Base-by-base conservation (phyloP, 352 stramenopile species). In the Globisporangium irregulare region DNA sequence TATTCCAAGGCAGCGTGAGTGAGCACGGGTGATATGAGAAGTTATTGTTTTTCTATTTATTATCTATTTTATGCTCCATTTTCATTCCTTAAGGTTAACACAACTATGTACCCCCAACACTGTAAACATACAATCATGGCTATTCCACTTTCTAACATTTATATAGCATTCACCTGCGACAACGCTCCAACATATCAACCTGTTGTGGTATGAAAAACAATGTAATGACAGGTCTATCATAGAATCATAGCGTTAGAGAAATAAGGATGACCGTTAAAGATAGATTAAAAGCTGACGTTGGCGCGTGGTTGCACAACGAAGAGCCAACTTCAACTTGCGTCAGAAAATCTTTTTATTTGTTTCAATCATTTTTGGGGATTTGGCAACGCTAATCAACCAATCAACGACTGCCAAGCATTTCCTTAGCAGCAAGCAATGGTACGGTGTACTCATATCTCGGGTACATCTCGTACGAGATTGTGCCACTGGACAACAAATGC, bases 1-100 rank as follows among this genome's bases (percentile, higher is more conserved):
- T 32, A 32, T 32, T 32, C 29, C 29, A 32, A 32, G 62, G 73
- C 70, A 78, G 70, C 69, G 72, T 78, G 70, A 78, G 73, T 78
- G 73, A 70, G 58, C 59, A 71, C 18, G 73, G 73, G 73, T 73
- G 73, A 74, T 78, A 78, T 76, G 73, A 76, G 59, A 64, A 64
- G 59, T 56, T 64, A 54, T 64, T 64, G 22, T 41, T 22, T 61
- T 48, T 48, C 14, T 46, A 50, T 22, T 3, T 50, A 32, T 0
- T 24, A 24, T 24, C 22, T 32, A 32, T 32, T 32, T 32, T 32
- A 32, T 32, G 1, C 7, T 32, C 29, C 4, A 7, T 32, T 32
- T 32, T 7, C 4, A 32, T 32, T 32, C 4, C 4, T 8, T 8
- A 32, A 8, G 29, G 4, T 8, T 32, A 8, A 7, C 4, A 32